Evolutionary conservation across 2,329 filamentous ascomycete species (phyloP).

Genomic region (Penicillium sumatraense): DNA sequence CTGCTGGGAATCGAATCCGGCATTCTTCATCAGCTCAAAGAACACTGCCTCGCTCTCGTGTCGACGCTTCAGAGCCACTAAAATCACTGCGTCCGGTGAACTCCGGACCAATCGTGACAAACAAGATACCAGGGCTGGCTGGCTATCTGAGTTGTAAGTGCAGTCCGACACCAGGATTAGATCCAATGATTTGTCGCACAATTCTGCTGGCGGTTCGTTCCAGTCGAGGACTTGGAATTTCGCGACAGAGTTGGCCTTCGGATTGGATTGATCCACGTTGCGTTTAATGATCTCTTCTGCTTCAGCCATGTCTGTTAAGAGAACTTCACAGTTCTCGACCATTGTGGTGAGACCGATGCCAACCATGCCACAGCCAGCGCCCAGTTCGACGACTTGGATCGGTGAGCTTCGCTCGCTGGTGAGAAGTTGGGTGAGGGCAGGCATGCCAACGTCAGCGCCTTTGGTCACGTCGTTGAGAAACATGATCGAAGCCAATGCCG

Average conservation of each 20-base stretch:
- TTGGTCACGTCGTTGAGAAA: slow-evolving; percentile 53
- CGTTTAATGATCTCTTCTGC: slow-evolving; percentile 63
- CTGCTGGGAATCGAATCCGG: slow-evolving; percentile 39
- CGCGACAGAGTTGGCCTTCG: slow-evolving; percentile 48
- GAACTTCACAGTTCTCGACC: slow-evolving; percentile 56
- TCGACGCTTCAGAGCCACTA: slow-evolving; percentile 69
- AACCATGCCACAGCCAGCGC: slow-evolving; percentile 71
- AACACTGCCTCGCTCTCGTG: slow-evolving; percentile 70
- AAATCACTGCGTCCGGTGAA: slow-evolving; percentile 56
- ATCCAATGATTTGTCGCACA: slow-evolving; percentile 52
- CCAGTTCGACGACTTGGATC: slow-evolving; percentile 65
- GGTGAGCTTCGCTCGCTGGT: slow-evolving; percentile 29
- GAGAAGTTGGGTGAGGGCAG: slow-evolving; percentile 40
- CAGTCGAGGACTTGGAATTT: slow-evolving; percentile 65
- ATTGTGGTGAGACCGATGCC: slow-evolving; percentile 65
- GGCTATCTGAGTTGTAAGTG: slow-evolving; percentile 72
- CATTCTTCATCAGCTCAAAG: slow-evolving; percentile 62
- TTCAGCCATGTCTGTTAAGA: slow-evolving; percentile 70
- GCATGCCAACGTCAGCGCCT: slow-evolving; percentile 25
- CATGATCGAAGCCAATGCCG: slow-evolving; percentile 61
- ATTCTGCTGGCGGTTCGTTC: slow-evolving; percentile 58
- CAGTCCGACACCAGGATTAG: slow-evolving; percentile 71
- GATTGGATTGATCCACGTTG: slow-evolving; percentile 56
- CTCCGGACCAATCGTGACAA: slow-evolving; percentile 53
- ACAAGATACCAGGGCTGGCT: slow-evolving; percentile 65